Evolutionary conservation across 192 early-diverging fungal species (phyloP).

Genomic region (Paraglomus occultum): DNA sequence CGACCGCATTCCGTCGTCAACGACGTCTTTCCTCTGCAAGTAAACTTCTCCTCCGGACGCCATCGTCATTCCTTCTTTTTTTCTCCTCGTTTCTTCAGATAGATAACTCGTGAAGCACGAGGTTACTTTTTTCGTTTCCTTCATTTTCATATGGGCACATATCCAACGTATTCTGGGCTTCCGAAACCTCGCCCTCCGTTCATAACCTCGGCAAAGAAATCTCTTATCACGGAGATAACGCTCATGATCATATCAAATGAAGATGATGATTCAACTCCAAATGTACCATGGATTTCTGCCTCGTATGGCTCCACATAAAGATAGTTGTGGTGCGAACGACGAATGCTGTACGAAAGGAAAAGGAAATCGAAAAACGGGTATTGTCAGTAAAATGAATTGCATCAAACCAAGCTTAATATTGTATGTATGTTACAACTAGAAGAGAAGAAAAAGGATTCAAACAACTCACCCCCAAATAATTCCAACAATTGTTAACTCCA

Average conservation of each 20-base stretch:
- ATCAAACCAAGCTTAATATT: too few relatives aligned
- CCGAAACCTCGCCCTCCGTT: constrained; percentile 23
- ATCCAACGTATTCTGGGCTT: constrained; percentile 17
- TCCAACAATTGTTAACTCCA: constrained; percentile 8
- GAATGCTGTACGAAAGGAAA: not conserved
- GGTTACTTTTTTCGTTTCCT: too few relatives aligned
- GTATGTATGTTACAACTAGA: too few relatives aligned
- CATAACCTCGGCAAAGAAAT: constrained; percentile 24
- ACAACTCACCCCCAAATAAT: constrained; percentile 16
- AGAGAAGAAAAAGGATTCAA: too few relatives aligned
- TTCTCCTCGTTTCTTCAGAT: too few relatives aligned
- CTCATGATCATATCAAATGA: not conserved
- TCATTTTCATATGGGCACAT: constrained; percentile 23
- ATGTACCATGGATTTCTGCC: constrained; percentile 22
- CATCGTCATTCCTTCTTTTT: too few relatives aligned
- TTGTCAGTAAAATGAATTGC: not conserved
- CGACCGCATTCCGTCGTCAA: too few relatives aligned
- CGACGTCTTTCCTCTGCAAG: too few relatives aligned
- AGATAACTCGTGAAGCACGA: too few relatives aligned
- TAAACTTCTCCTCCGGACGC: too few relatives aligned
- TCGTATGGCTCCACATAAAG: constrained; percentile 20
- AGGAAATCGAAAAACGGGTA: not conserved
- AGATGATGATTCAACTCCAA: constrained; percentile 7
- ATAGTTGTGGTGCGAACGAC: not conserved
- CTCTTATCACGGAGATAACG: not conserved